Percentiles rank a stretch among this genome's conserved stretches.
Conservation (phyloP, 2,329 filamentous ascomycete species). For the Lecanicillium sp. region DNA sequence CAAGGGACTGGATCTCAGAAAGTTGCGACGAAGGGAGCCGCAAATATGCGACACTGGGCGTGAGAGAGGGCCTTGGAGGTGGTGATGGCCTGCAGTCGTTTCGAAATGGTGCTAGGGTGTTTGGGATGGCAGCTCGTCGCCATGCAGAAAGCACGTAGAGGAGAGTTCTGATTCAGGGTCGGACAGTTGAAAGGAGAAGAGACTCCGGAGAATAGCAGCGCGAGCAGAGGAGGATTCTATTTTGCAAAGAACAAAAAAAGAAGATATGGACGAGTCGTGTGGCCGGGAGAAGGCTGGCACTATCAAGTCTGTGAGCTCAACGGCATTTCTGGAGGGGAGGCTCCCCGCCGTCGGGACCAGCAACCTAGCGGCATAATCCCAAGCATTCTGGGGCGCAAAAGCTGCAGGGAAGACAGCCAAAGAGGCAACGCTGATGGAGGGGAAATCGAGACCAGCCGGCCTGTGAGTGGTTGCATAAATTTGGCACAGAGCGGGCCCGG, state of each 20-base stretch:
- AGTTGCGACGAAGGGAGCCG: slow-evolving; percentile 14
- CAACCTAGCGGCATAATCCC: background rate
- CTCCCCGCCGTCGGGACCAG: background rate
- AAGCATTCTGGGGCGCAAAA: slow-evolving; percentile 3
- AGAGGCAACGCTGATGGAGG: slow-evolving; percentile 22
- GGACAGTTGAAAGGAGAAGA: background rate
- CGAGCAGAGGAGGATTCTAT: slow-evolving; percentile 3
- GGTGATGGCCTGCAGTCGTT: slow-evolving; percentile 3
- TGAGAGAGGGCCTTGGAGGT: slow-evolving; percentile 20
- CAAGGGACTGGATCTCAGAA: background rate
- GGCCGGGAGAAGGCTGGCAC: slow-evolving; percentile 4
- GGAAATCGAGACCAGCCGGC: slow-evolving; percentile 14
- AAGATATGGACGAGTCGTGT: background rate
- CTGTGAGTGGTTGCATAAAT: slow-evolving; percentile 24
- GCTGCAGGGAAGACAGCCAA: slow-evolving; percentile 1
- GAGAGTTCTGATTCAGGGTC: background rate
- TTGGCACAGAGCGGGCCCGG: slow-evolving; percentile 22
- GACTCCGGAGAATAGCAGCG: background rate
- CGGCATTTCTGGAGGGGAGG: background rate
- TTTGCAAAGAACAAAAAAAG: slow-evolving; percentile 5
- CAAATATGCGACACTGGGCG: slow-evolving; percentile 22
- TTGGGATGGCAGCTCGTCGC: slow-evolving; percentile 1
- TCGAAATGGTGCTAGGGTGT: slow-evolving; percentile 9
- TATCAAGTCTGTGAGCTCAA: slow-evolving; percentile 3
- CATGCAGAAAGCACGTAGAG: background rate